Evolutionary conservation across 1,284 basidiomycete species (phyloP).

Genomic region (Ganoderma lucidum): DNA sequence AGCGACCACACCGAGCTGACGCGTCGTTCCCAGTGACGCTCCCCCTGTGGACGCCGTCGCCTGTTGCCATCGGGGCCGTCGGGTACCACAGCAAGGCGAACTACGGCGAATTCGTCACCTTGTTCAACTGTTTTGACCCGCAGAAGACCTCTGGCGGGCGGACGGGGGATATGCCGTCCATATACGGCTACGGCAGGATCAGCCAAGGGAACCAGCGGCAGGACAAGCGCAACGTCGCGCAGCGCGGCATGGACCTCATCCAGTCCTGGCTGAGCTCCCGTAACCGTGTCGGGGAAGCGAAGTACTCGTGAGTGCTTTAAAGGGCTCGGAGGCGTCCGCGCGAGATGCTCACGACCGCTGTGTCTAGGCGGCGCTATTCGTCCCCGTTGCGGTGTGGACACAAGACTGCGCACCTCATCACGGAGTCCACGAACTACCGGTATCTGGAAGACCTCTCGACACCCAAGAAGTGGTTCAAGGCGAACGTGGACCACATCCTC

Average conservation of each 20-base stretch:
- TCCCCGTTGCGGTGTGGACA: slow-evolving; percentile 69
- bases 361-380: slow-evolving; percentile 56
- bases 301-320: slow-evolving; percentile 40
- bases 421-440: slow-evolving; percentile 72
- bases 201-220: slow-evolving; percentile 52
- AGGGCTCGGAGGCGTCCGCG: slow-evolving; percentile 4
- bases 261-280: slow-evolving; percentile 58
- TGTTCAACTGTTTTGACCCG: slow-evolving; percentile 73
- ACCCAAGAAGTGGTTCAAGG: slow-evolving; percentile 76
- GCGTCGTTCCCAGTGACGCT: slow-evolving; percentile 58
- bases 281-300: slow-evolving; percentile 42
- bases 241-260: slow-evolving; percentile 63
- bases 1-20: background rate
- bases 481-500: slow-evolving; percentile 71
- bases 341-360: background rate
- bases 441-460: slow-evolving; percentile 68
- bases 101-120: slow-evolving; percentile 67
- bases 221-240: slow-evolving; percentile 62
- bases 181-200: slow-evolving; percentile 65
- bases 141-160: slow-evolving; percentile 45
- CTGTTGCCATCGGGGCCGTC: slow-evolving; percentile 69
- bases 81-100: slow-evolving; percentile 71
- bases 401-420: slow-evolving; percentile 69
- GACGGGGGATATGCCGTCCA: slow-evolving; percentile 51
- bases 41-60: slow-evolving; percentile 74